phyloP scores from a whole-genome alignment of 2,329 filamentous ascomycete genomes.

The Alternaria alternata region DNA sequence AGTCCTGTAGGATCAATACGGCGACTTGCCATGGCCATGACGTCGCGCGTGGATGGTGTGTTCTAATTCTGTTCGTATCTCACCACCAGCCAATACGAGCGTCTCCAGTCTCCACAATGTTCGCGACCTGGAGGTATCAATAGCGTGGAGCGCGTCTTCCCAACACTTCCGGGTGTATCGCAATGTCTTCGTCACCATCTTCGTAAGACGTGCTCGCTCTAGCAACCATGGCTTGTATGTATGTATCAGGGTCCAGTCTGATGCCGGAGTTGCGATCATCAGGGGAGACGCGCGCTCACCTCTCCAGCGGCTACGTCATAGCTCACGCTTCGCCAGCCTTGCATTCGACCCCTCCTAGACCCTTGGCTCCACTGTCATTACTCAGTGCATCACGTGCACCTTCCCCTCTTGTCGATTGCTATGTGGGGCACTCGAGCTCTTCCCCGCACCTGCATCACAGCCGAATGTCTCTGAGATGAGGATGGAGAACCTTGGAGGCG shows the following conservation, averaged over 20 bases:
- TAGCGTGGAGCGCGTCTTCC: neutral
- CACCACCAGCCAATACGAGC: neutral
- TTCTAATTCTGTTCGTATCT: conserved; percentile 8
- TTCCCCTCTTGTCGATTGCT: neutral
- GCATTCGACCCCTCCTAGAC: neutral
- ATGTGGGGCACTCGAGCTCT: conserved; percentile 26
- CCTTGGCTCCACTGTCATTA: conserved; percentile 4
- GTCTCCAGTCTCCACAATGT: conserved; percentile 5
- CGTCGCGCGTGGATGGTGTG: conserved; percentile 2
- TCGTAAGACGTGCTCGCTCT: conserved; percentile 5
- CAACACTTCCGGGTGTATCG: conserved; percentile 1
- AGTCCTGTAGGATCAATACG: neutral
- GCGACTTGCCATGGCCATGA: conserved; percentile 1
- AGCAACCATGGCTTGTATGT: neutral
- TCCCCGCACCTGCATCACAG: conserved; percentile 24
- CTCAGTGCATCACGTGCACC: conserved; percentile 16
- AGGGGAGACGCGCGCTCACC: neutral
- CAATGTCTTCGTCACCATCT: conserved; percentile 6
- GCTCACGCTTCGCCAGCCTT: neutral
- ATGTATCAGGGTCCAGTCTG: neutral
- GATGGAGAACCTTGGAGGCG: conserved; percentile 21
- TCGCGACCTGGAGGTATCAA: conserved; percentile 5
- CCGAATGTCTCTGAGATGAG: conserved; percentile 4
- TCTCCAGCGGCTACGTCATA: conserved; percentile 3
- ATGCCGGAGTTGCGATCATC: neutral